Evolutionary conservation across 352 stramenopile species (phyloP), one percentile per base, ranked within the genome.

Genomic region (Phytopythium montanum): DNA sequence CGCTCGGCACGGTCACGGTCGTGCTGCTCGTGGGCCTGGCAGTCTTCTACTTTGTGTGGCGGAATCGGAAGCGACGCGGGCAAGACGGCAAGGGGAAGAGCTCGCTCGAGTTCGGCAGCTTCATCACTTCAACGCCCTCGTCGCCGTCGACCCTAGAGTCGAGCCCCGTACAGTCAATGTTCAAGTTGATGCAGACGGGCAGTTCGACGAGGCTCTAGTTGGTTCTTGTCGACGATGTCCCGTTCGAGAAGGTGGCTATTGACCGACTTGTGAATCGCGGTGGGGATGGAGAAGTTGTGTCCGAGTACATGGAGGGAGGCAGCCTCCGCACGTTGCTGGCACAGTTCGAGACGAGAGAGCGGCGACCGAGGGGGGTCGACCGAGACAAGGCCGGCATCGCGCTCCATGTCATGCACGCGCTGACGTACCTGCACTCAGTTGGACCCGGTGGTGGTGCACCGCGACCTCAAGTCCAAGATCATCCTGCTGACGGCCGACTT

Each of bases 391-490:
- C 71, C 16, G 58, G 65, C 46, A 79, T 79, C 46, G 66, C 69
- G 19, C 52, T 76, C 31, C 64, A 74, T 55, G 61, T 83, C 19
- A 52, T 67, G 0, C 62, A 73, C 5, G 74, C 65, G 16, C 39
- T 87, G 28, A 68, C 61, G 21, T 85, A 81, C 57, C 55, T 87
- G 44, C 76, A 85, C 59, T 74, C 64, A n/a, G 18, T 51, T 81
- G 14, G 45, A 60, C 5, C 66, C 67, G 56, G 54, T 62, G 0
- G 57, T 81, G 9, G 68, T 87, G 41, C 75, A 84, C 52, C 70
- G 73, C 13, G 73, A 85, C 34, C 59, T 85, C 26, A 85, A 83
- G 41, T 85, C 75, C 14, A 77, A 74, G 51, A 85, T 84, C 38
- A 54, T 85, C 12, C 59, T 82, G 58, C 59, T 88, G 25, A 64